These are phyloP conservation scores for Mrakia frigida DNA, from an alignment of 768 basidiomycete species.

Conservation along the genomic window DNA sequence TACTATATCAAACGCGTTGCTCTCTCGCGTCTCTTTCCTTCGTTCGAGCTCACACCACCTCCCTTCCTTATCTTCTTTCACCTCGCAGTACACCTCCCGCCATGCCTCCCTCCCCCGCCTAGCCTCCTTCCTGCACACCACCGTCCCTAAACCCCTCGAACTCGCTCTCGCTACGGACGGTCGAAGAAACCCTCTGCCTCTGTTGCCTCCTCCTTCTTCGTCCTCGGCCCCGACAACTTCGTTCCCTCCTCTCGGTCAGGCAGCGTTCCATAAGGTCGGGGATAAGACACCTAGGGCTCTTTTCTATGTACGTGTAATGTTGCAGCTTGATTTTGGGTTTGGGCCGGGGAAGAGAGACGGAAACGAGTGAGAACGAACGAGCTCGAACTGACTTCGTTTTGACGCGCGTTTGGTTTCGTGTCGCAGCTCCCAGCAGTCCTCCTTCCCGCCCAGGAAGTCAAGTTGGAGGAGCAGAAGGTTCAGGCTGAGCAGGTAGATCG, in stretches of 20 bases:
- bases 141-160: background rate
- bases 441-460: background rate
- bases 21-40: background rate
- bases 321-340: too few species aligned
- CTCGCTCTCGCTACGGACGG: background rate
- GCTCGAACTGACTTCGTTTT: background rate
- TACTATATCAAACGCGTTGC: background rate
- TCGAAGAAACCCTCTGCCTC: background rate
- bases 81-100: constrained; percentile 6
- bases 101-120: constrained; percentile 15
- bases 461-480: background rate
- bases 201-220: background rate
- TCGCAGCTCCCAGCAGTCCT: background rate
- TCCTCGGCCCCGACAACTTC: background rate
- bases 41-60: background rate
- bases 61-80: background rate
- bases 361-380: background rate
- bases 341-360: background rate
- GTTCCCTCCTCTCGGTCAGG: constrained; percentile 6
- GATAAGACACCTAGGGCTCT: background rate
- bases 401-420: background rate
- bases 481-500: background rate
- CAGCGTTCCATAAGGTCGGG: background rate
- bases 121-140: constrained; percentile 9
- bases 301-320: constrained; percentile 22